phyloP scores from a whole-genome alignment of 2,329 filamentous ascomycete species.

The Phoma sp. region DNA sequence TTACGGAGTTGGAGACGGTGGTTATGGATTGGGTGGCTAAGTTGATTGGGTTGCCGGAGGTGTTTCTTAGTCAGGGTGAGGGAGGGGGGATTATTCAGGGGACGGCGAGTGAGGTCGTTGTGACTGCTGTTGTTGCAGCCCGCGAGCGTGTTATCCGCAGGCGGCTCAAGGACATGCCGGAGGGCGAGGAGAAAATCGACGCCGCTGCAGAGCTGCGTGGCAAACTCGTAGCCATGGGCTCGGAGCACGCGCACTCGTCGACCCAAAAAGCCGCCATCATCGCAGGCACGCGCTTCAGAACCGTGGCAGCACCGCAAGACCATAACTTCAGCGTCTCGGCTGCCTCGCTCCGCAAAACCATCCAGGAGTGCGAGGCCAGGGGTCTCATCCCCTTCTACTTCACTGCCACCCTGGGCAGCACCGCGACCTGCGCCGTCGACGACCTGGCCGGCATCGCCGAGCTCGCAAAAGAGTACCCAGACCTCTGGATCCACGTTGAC shows the following conservation, averaged over 20 bases:
- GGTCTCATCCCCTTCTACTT: conserved; percentile 86
- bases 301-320: conserved; percentile 66
- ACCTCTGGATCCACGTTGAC: conserved; percentile 91
- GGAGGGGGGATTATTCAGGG: conserved; percentile 96
- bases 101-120: conserved; percentile 83
- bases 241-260: conserved; percentile 79
- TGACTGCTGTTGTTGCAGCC: conserved; percentile 86
- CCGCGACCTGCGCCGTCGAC: conserved; percentile 86
- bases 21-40: conserved; percentile 90
- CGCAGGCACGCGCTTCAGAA: conserved; percentile 79
- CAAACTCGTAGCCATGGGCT: conserved; percentile 79
- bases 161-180: conserved; percentile 34
- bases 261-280: conserved; percentile 89
- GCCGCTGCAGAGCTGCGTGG: conserved; percentile 69
- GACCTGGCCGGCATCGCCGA: conserved; percentile 73
- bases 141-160: conserved; percentile 68
- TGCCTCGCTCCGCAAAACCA: conserved; percentile 62
- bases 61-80: conserved; percentile 73
- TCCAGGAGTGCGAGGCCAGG: conserved; percentile 69
- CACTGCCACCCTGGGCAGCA: conserved; percentile 83
- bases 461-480: conserved; percentile 59
- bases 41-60: conserved; percentile 73
- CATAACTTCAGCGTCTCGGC: conserved; percentile 76
- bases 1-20: conserved; percentile 92
- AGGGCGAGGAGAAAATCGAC: conserved; percentile 55